Conservation (phyloP, 345 rosid genomes). For the Citrus trifoliata region DNA sequence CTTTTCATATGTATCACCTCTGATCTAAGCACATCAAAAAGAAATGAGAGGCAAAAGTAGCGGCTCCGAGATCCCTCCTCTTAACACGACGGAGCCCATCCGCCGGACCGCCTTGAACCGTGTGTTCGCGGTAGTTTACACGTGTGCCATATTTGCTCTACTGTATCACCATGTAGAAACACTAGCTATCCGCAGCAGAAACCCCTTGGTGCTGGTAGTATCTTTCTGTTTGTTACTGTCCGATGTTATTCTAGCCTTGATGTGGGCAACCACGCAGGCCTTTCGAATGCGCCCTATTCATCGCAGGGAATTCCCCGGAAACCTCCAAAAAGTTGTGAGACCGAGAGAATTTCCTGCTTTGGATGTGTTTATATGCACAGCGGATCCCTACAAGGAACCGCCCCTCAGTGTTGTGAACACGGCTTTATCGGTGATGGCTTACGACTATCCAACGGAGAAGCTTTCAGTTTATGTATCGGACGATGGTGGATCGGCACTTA, state of each 20-base stretch:
- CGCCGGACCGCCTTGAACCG: conserved; percentile 43
- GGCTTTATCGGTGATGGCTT: conserved; percentile 72
- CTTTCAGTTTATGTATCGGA: conserved; percentile 72
- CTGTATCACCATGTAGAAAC: conserved; percentile 42
- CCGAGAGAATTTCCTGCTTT: conserved; percentile 45
- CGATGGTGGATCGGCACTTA: conserved; percentile 74
- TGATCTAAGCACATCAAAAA: neutral
- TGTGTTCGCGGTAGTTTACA: conserved; percentile 42
- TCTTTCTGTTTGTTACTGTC: conserved; percentile 37
- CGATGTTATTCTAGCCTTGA: conserved; percentile 63
- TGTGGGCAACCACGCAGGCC: conserved; percentile 45
- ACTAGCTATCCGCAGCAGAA: conserved; percentile 13
- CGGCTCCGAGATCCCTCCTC: neutral
- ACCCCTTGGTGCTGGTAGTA: conserved; percentile 9
- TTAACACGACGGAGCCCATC: conserved; percentile 30
- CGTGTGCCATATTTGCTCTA: conserved; percentile 47
- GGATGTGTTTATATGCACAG: conserved; percentile 84
- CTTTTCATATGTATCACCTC: neutral
- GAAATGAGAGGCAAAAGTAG: neutral
- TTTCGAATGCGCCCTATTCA: conserved; percentile 39
- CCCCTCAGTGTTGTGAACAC: conserved; percentile 72
- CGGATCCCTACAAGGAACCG: conserved; percentile 89
- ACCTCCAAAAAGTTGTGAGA: conserved; percentile 24
- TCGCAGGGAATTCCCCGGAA: conserved; percentile 47
- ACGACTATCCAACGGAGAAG: conserved; percentile 69